Base-by-base conservation (phyloP, 441 rosid species). In the Adansonia grandidieri region DNA sequence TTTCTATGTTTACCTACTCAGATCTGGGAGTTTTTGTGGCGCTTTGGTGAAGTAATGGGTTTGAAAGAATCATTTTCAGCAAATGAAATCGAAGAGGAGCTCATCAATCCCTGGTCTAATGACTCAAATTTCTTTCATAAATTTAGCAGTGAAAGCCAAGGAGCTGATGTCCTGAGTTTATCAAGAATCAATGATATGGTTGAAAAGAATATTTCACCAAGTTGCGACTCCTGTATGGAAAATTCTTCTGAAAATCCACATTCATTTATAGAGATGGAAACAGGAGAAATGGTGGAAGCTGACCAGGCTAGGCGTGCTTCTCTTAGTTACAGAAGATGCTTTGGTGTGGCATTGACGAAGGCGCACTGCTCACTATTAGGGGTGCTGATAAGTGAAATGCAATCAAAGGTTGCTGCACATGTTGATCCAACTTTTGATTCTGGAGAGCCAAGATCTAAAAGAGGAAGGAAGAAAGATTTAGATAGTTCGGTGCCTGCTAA, bases 361-460 rank as follows among this genome's bases (percentile, higher is more conserved):
- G 89, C 85, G 77, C 97, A 93, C 87, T 80, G 85, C 80, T 89
- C 91, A 17, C 84, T 97, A 76, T 85, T 97, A 81, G 85, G 84
- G 78, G 88, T 94, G 75, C 85, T 97, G 65, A 87, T 97, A 81
- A 80, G 87, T 83, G 99, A 97, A 91, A 87, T 97, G 80, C 99
- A 91, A 66, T 91, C 89, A 37, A 97, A 89, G 92, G 97, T 93
- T 84, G 98, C 98, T 78, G 89, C 91, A 77, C 86, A 90, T 76
- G 97, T 92, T 76, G 94, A 97, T 89, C 98, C 94, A 81, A 94
- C 86, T 88, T 90, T 92, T 87, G 98, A 94, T 84, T 80, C 87
- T 85, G 97, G 97, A 80, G 99, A 94, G 79, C 81, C 78, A 15
- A 90, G 92, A 88, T 86, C 95, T 75, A 96, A 85, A 82, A 83